A percentile compares a stretch with the other conserved stretches of the same genome.
Evolutionary conservation across 306 rosid genomes (phyloP).

Genomic region (Amphicarpaea edgeworthii): DNA sequence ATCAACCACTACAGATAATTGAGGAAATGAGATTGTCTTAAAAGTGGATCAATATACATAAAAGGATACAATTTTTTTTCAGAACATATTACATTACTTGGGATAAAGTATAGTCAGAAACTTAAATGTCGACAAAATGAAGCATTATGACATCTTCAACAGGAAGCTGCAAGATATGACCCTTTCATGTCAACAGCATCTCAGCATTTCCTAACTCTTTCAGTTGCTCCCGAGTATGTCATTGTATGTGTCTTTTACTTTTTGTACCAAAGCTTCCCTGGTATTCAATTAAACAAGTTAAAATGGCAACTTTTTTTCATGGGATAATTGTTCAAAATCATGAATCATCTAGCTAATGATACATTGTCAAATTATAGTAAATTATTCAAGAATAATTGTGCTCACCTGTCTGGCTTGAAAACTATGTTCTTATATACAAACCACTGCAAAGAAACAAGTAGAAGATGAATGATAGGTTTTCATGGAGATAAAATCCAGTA

Average conservation of each 20-base stretch:
- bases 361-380: neutral
- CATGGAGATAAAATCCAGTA: neutral
- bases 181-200: conserved; percentile 44
- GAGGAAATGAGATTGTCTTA: conserved; percentile 39
- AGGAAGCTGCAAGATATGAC: conserved; percentile 54
- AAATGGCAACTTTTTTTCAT: conserved; percentile 4
- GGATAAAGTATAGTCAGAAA: conserved; percentile 48
- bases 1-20: neutral
- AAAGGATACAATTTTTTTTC: conserved; percentile 51
- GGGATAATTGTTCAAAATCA: neutral
- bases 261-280: conserved; percentile 75
- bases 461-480: neutral
- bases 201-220: conserved; percentile 48
- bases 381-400: conserved; percentile 25
- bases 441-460: conserved; percentile 66
- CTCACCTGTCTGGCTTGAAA: conserved; percentile 84
- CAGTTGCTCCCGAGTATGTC: conserved; percentile 82
- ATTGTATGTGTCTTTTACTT: conserved; percentile 65
- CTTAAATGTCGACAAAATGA: conserved; percentile 51
- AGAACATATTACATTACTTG: conserved; percentile 50
- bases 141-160: conserved; percentile 46
- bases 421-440: conserved; percentile 77
- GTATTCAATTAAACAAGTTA: conserved; percentile 39
- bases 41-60: conserved; percentile 34
- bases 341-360: conserved; percentile 2